These are phyloP conservation scores for Phytopythium litorale DNA, from an alignment of 352 stramenopile genomes.

Conservation along the genomic window DNA sequence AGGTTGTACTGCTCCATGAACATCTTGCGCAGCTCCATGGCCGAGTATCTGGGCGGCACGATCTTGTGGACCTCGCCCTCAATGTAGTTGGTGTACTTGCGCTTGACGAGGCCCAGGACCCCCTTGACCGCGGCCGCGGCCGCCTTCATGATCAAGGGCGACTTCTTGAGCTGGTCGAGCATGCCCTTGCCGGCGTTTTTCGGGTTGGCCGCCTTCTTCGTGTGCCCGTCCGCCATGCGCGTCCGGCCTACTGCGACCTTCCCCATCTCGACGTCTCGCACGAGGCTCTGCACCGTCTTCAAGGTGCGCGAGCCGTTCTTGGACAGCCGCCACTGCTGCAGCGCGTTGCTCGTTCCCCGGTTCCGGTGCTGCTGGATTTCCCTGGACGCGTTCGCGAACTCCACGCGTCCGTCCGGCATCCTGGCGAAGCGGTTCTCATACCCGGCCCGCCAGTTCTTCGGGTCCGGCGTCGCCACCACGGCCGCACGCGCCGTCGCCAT, in stretches of 20 bases:
- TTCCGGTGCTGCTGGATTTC: no score
- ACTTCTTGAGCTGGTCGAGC: neutral
- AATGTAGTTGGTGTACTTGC: slow-evolving; percentile 38
- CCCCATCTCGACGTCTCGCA: slow-evolving; percentile 22
- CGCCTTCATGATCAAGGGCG: slow-evolving; percentile 19
- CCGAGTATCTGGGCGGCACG: slow-evolving; percentile 2
- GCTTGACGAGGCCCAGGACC: slow-evolving; percentile 16
- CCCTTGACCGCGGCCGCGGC: slow-evolving; percentile 4
- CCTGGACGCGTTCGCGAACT: slow-evolving; percentile 19
- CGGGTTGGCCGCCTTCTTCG: neutral
- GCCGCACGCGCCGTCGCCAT: neutral
- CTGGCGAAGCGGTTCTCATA: slow-evolving; percentile 33
- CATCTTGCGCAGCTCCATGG: neutral
- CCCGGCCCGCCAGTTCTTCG: slow-evolving; percentile 40
- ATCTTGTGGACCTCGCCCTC: slow-evolving; percentile 21
- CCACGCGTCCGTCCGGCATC: slow-evolving; percentile 34
- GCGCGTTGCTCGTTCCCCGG: neutral
- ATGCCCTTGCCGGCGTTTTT: neutral
- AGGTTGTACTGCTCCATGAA: slow-evolving; percentile 3
- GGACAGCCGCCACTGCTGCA: slow-evolving; percentile 10
- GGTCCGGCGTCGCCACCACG: slow-evolving; percentile 1
- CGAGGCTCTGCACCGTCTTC: slow-evolving; percentile 4
- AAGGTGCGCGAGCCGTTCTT: slow-evolving; percentile 15
- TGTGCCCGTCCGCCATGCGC: no score
- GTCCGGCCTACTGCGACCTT: slow-evolving; percentile 4